A percentile compares a stretch with the other conserved stretches of the same genome.
Conservation (phyloP, 768 basidiomycete species). For the Cytidiella melzeri region DNA sequence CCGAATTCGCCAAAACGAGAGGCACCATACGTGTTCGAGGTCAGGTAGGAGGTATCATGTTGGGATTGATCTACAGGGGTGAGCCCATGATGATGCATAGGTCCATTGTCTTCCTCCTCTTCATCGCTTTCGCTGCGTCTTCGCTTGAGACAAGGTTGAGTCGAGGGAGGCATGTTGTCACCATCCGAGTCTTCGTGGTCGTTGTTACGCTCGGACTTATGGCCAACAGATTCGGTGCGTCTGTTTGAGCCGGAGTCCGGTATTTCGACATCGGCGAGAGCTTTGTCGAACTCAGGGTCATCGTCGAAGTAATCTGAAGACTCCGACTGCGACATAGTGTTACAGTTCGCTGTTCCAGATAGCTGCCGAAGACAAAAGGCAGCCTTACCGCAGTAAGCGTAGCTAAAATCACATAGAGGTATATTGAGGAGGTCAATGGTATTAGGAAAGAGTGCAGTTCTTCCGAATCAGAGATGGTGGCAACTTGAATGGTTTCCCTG, state of each 20-base stretch:
- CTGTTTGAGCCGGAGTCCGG: not conserved
- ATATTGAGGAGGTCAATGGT: too few relatives aligned
- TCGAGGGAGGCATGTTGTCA: not conserved
- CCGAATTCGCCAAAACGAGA: constrained; percentile 78
- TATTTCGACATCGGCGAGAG: not conserved
- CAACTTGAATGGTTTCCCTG: too few relatives aligned
- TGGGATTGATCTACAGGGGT: constrained; percentile 10
- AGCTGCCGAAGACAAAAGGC: too few relatives aligned
- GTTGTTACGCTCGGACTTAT: not conserved
- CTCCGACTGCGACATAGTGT: not conserved
- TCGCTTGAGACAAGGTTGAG: constrained; percentile 38
- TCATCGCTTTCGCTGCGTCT: constrained; percentile 29
- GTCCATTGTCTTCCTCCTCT: constrained; percentile 21
- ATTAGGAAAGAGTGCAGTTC: too few relatives aligned
- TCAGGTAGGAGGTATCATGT: constrained; percentile 13
- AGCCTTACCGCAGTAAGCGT: too few relatives aligned
- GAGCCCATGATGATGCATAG: constrained; percentile 9
- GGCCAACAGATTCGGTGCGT: not conserved
- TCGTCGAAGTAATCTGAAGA: constrained; percentile 7
- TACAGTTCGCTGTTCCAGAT: too few relatives aligned
- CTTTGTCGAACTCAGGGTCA: constrained; percentile 1
- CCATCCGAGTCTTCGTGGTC: not conserved
- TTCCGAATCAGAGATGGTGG: too few relatives aligned
- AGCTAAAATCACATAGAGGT: too few relatives aligned
- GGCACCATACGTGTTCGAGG: constrained; percentile 56